Evolutionary conservation across 148 eudicot species (phyloP).

Genomic region (Polygonum aviculare): DNA sequence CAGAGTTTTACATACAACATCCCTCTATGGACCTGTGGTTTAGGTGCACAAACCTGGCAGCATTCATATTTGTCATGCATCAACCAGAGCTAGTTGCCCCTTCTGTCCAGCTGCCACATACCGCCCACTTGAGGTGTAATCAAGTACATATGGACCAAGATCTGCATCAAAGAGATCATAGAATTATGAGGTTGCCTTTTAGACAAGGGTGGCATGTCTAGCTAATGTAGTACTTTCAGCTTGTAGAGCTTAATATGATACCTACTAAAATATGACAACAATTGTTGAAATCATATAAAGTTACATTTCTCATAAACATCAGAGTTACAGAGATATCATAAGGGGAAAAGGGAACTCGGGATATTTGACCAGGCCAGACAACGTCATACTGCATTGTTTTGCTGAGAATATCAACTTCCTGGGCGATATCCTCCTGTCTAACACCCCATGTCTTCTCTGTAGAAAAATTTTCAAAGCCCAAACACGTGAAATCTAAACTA

Average conservation of each 20-base stretch:
- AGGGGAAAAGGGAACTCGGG: neutral
- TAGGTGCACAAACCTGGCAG: too few species aligned
- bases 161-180: constrained; percentile 29
- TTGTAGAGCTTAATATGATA: neutral
- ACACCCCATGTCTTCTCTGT: constrained; percentile 57
- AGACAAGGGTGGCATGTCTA: neutral
- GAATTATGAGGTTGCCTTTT: neutral
- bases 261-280: neutral
- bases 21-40: too few species aligned
- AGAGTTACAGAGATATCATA: neutral
- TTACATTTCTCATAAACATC: neutral
- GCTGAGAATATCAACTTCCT: constrained; percentile 70
- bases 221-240: too few species aligned
- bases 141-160: constrained; percentile 80
- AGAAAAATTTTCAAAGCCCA: neutral
- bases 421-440: constrained; percentile 52
- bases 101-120: too few species aligned
- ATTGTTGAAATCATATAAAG: neutral
- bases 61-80: too few species aligned
- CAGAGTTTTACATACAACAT: too few species aligned
- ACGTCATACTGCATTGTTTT: constrained; percentile 63
- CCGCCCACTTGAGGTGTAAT: constrained; percentile 14
- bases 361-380: constrained; percentile 65
- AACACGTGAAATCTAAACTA: neutral
- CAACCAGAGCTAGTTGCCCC: too few species aligned